Percentiles rank a stretch among this genome's conserved stretches.
phyloP scores from a whole-genome alignment of 2,329 filamentous ascomycete genomes.

The Alternaria metachromatica region DNA sequence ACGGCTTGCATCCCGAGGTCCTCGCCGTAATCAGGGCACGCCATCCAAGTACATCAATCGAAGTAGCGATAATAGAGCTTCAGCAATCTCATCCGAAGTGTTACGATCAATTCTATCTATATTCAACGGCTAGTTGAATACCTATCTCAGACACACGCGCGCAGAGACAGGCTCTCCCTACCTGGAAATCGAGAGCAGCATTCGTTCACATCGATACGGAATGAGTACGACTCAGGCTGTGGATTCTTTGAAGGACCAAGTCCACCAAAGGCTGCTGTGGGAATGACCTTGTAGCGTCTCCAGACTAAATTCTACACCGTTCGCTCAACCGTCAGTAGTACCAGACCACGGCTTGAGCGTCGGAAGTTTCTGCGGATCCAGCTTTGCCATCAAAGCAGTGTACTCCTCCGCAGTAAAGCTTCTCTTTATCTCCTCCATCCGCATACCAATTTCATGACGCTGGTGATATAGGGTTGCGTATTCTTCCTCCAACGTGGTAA shows the following conservation, averaged over 20 bases:
- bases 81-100: background rate
- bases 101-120: background rate
- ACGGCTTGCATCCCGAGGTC: background rate
- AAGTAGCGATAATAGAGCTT: background rate
- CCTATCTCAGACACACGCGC: background rate
- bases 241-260: background rate
- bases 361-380: background rate
- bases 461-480: background rate
- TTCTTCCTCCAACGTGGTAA: background rate
- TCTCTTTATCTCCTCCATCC: background rate
- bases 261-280: background rate
- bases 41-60: background rate
- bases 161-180: background rate
- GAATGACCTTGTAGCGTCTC: background rate
- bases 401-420: background rate
- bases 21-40: background rate
- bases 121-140: background rate
- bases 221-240: background rate
- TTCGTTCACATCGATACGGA: background rate
- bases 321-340: background rate
- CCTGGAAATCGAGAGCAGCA: background rate
- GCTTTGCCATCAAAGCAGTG: background rate
- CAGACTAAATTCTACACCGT: no score
- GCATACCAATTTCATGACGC: background rate
- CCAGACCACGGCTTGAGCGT: background rate